A percentile compares a stretch with the other conserved stretches of the same genome.
These are phyloP conservation scores for Eucommia ulmoides DNA, from an alignment of 257 asterid species.

Conservation along the genomic window DNA sequence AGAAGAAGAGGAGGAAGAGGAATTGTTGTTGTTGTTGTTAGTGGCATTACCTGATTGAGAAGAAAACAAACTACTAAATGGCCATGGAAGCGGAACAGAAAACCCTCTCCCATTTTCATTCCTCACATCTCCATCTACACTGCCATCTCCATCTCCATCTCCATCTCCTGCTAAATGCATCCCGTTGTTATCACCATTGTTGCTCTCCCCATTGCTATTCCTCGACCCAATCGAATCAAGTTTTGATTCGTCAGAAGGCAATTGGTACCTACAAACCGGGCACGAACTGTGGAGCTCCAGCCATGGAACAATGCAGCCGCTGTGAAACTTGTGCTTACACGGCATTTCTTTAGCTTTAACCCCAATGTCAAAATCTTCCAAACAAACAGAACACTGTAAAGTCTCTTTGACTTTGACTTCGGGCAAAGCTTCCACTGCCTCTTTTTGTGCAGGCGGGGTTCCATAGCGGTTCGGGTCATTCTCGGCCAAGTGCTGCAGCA, in stretches of 20 bases:
- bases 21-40: constrained; percentile 22
- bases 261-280: constrained; percentile 67
- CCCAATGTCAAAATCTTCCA: constrained; percentile 75
- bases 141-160: constrained; percentile 10
- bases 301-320: constrained; percentile 72
- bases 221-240: constrained; percentile 20
- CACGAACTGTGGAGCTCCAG: constrained; percentile 86
- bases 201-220: constrained; percentile 10
- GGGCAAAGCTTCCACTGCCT: constrained; percentile 64
- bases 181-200: neutral
- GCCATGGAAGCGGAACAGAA: constrained; percentile 67
- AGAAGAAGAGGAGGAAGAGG: constrained; percentile 15
- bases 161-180: neutral
- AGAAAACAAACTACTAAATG: constrained; percentile 52
- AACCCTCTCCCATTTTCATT: constrained; percentile 38
- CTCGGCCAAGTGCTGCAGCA: constrained; percentile 78
- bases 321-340: constrained; percentile 71
- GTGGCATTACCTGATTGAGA: constrained; percentile 30
- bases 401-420: constrained; percentile 31
- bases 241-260: constrained; percentile 64
- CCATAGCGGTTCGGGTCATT: constrained; percentile 72
- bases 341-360: constrained; percentile 69
- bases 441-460: constrained; percentile 72
- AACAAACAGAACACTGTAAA: constrained; percentile 57
- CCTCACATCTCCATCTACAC: constrained; percentile 21